Conservation (phyloP, 305 asterid species). For the Fraxinus albicans region DNA sequence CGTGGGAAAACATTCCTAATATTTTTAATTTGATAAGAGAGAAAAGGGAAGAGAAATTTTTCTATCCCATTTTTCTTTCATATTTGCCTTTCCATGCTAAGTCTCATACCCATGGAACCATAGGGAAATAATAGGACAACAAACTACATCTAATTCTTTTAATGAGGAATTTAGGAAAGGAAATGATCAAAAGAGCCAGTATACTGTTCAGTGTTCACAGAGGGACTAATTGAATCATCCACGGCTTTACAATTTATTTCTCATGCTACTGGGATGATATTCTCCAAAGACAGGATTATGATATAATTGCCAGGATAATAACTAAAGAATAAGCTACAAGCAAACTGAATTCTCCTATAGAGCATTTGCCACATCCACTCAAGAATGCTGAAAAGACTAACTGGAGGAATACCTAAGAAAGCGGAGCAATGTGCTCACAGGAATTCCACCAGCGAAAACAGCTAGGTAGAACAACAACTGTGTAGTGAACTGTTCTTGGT, state of each 20-base stretch:
- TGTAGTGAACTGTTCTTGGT: slow-evolving; percentile 83
- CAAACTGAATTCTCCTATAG: not conserved
- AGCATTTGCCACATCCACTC: not conserved
- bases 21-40: not conserved
- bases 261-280: not conserved
- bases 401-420: slow-evolving; percentile 52
- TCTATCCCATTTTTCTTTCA: not conserved
- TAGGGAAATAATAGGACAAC: not conserved
- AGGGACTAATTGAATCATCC: slow-evolving; percentile 5
- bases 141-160: not conserved
- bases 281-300: not conserved
- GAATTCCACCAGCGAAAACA: slow-evolving; percentile 84
- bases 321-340: not conserved
- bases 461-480: slow-evolving; percentile 78
- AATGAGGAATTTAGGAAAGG: not conserved
- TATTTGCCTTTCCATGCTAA: not conserved
- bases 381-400: slow-evolving; percentile 18
- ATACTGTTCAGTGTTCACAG: not conserved
- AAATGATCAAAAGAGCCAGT: not conserved
- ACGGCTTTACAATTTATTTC: slow-evolving; percentile 1
- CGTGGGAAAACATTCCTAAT: not conserved
- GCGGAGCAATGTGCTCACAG: slow-evolving; percentile 88
- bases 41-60: not conserved
- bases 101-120: slow-evolving; percentile 1
- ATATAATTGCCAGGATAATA: slow-evolving; percentile 3